These are phyloP conservation scores for Logfia minima DNA, from an alignment of 129 eudicot species.

Conservation along the genomic window DNA sequence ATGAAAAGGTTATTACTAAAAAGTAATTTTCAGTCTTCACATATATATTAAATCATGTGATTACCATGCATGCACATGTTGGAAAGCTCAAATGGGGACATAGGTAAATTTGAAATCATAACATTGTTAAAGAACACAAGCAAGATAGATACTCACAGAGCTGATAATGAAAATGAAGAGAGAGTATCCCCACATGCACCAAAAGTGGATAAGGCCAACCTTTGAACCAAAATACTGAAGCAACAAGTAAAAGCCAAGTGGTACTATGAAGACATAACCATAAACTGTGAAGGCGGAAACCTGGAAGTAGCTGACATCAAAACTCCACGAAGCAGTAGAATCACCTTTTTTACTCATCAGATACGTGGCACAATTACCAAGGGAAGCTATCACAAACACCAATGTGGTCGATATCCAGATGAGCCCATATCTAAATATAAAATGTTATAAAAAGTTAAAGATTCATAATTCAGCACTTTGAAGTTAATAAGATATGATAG, in stretches of 20 bases:
- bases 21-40: slow-evolving; percentile 4
- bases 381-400: slow-evolving; percentile 80
- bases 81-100: slow-evolving; percentile 19
- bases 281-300: slow-evolving; percentile 72
- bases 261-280: slow-evolving; percentile 83
- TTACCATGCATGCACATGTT: not conserved
- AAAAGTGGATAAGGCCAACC: slow-evolving; percentile 77
- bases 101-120: slow-evolving; percentile 7
- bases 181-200: slow-evolving; percentile 99
- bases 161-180: slow-evolving; percentile 77
- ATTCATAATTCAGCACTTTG: not conserved
- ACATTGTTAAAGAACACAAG: slow-evolving; percentile 3
- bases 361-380: slow-evolving; percentile 88
- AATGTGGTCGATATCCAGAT: slow-evolving; percentile 93
- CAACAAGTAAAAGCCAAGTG: slow-evolving; percentile 85
- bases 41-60: not conserved
- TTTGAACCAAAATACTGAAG: slow-evolving; percentile 87
- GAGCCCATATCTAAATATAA: slow-evolving; percentile 74
- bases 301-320: slow-evolving; percentile 84
- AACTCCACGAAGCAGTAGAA: slow-evolving; percentile 63
- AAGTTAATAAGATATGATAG: not conserved
- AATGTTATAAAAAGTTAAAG: not conserved
- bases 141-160: slow-evolving; percentile 57
- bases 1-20: not conserved
- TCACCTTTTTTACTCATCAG: slow-evolving; percentile 57